These are phyloP conservation scores for Angomonas ambiguus DNA, from an alignment of 208 protist genomes.

Conservation along the genomic window DNA sequence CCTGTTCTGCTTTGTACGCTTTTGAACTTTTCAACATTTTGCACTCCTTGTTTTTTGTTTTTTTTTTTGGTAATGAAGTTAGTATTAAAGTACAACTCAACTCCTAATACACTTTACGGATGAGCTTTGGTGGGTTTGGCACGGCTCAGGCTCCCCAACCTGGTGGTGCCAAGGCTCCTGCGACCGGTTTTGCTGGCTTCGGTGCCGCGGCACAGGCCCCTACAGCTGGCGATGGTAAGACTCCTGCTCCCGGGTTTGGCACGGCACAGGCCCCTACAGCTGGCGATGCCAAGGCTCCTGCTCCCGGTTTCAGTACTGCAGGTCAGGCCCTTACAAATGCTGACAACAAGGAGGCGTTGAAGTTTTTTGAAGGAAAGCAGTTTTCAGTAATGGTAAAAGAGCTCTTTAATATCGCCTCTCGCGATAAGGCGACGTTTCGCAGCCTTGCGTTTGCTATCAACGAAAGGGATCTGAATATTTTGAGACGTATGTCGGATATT, in stretches of 20 bases:
- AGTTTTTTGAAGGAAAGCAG: too few relatives aligned
- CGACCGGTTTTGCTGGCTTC: not conserved
- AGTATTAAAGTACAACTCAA: too few relatives aligned
- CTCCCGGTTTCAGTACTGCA: not conserved
- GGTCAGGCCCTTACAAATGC: not conserved
- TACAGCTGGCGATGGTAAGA: not conserved
- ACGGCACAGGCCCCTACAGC: not conserved
- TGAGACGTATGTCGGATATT: too few relatives aligned
- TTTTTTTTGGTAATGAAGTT: not conserved
- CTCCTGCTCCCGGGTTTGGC: constrained; percentile 3
- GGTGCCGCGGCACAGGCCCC: not conserved
- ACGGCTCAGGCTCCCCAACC: not conserved
- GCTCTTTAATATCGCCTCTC: too few relatives aligned
- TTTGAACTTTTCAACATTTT: not conserved
- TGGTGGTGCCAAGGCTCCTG: not conserved
- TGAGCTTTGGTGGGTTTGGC: not conserved
- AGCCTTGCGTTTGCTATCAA: too few relatives aligned
- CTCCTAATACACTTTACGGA: too few relatives aligned
- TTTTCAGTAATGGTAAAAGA: too few relatives aligned
- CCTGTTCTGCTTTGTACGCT: not conserved
- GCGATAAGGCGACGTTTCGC: too few relatives aligned
- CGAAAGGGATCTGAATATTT: too few relatives aligned
- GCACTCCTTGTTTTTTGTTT: constrained; percentile 9
- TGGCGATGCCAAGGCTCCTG: not conserved
- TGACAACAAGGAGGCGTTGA: too few relatives aligned